Conservation (phyloP, 2,329 filamentous ascomycete species). For the Colletotrichum sidae region DNA sequence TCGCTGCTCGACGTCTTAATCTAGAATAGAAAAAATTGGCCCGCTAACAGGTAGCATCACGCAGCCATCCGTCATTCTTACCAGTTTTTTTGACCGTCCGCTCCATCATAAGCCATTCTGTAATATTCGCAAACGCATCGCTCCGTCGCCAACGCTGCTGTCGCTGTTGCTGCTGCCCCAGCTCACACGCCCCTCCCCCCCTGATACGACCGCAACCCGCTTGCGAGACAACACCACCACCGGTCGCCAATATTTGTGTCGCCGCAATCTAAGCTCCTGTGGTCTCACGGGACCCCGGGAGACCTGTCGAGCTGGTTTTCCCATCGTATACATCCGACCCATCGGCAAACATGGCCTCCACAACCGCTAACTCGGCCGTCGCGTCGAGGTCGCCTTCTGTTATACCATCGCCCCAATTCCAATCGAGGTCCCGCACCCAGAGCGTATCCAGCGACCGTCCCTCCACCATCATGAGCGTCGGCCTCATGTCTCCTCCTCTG, state of each 20-base stretch:
- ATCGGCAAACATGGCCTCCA: conserved; percentile 35
- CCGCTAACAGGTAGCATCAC: conserved; percentile 28
- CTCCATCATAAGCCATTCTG: conserved; percentile 35
- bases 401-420: conserved; percentile 47
- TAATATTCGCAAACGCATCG: conserved; percentile 33
- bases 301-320: conserved; percentile 24
- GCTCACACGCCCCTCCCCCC: neutral
- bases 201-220: conserved; percentile 30
- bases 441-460: conserved; percentile 80
- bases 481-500: conserved; percentile 74
- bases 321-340: conserved; percentile 22
- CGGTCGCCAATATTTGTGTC: conserved; percentile 28
- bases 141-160: conserved; percentile 6
- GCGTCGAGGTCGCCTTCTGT: conserved; percentile 50
- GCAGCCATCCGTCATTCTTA: conserved; percentile 37
- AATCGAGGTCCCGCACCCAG: conserved; percentile 62
- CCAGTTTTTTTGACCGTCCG: neutral
- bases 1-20: conserved; percentile 20
- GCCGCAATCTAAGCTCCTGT: conserved; percentile 35
- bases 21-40: conserved; percentile 9
- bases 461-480: conserved; percentile 67
- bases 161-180: neutral
- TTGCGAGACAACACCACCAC: conserved; percentile 18
- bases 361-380: conserved; percentile 30
- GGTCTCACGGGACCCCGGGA: conserved; percentile 35